These are phyloP conservation scores for Pyrenophora graminea DNA, from an alignment of 2,329 filamentous ascomycete genomes.

Conservation along the genomic window DNA sequence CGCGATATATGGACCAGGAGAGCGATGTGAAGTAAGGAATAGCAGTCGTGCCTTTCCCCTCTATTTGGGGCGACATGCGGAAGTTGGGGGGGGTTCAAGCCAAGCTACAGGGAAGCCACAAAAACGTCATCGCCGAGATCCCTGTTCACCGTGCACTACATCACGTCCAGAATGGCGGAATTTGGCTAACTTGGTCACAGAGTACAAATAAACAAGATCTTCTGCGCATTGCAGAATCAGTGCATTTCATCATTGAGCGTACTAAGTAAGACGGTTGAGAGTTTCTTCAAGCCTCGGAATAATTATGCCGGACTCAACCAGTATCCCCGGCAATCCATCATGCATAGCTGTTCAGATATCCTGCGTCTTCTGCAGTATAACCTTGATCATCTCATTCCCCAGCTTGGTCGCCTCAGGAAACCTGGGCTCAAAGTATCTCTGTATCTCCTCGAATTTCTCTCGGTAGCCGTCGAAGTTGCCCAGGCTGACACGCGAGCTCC, in stretches of 20 bases:
- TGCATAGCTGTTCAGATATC: conserved; percentile 7
- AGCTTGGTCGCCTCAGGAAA: conserved; percentile 86
- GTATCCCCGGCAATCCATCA: too few relatives aligned
- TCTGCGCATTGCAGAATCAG: too few relatives aligned
- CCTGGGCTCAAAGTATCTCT: conserved; percentile 86
- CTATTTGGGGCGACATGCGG: conserved; percentile 25
- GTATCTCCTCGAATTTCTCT: conserved; percentile 87
- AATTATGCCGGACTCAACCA: too few relatives aligned
- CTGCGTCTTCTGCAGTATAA: conserved; percentile 78
- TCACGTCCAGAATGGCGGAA: conserved; percentile 8
- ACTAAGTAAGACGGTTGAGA: too few relatives aligned
- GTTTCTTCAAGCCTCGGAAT: too few relatives aligned
- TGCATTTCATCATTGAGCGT: too few relatives aligned
- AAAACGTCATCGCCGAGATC: conserved; percentile 37
- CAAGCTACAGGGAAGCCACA: conserved; percentile 24
- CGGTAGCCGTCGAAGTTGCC: conserved; percentile 93
- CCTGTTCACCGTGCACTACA: conserved; percentile 25
- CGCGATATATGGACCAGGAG: conserved; percentile 22
- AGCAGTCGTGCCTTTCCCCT: conserved; percentile 17
- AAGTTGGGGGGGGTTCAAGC: conserved; percentile 27
- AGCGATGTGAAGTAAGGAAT: conserved; percentile 26
- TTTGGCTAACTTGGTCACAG: conserved; percentile 1
- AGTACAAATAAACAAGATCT: conserved; percentile 6
- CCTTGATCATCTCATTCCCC: conserved; percentile 97
- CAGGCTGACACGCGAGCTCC: conserved; percentile 90